A percentile compares a stretch with the other conserved stretches of the same genome.
phyloP scores from a whole-genome alignment of 2,329 filamentous ascomycete species.

The Pseudogymnoascus sp. region DNA sequence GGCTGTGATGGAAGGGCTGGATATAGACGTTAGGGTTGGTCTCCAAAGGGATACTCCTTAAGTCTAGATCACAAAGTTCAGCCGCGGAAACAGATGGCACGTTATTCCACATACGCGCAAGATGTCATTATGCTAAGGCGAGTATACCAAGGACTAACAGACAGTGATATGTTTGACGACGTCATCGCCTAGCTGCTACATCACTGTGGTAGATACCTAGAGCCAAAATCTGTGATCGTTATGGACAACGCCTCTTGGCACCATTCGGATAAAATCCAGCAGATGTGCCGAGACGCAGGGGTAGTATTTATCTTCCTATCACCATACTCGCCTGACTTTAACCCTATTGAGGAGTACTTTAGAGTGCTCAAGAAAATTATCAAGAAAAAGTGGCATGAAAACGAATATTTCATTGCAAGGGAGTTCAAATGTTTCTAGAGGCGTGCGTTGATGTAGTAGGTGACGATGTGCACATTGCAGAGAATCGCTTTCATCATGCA shows the following conservation, averaged over 20 bases:
- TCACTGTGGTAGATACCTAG: too few relatives aligned
- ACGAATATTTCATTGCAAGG: slow-evolving; percentile 23
- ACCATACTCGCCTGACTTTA: slow-evolving; percentile 28
- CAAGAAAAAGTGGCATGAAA: slow-evolving; percentile 23
- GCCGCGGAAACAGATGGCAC: not conserved
- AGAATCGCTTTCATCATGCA: too few relatives aligned
- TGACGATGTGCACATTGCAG: too few relatives aligned
- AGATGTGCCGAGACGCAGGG: slow-evolving; percentile 28
- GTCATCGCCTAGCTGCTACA: slow-evolving; percentile 29
- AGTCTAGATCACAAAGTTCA: not conserved
- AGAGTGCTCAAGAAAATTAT: slow-evolving; percentile 32
- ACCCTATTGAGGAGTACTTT: slow-evolving; percentile 27
- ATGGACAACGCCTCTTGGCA: slow-evolving; percentile 10
- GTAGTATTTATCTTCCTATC: slow-evolving; percentile 31
- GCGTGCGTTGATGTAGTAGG: slow-evolving; percentile 22
- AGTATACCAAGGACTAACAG: slow-evolving; percentile 28
- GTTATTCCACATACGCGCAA: slow-evolving; percentile 28
- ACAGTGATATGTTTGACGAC: slow-evolving; percentile 27
- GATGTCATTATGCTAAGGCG: slow-evolving; percentile 27
- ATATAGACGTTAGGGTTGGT: slow-evolving; percentile 31
- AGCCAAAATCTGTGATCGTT: too few relatives aligned
- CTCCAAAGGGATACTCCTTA: slow-evolving; percentile 21
- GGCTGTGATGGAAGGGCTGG: slow-evolving; percentile 4
- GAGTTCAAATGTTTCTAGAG: slow-evolving; percentile 19
- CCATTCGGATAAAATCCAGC: slow-evolving; percentile 24